A percentile compares a stretch with the other conserved stretches of the same genome.
Evolutionary conservation across 2,329 filamentous ascomycete genomes (phyloP).

Genomic region (Alternaria hordeiaustralica): DNA sequence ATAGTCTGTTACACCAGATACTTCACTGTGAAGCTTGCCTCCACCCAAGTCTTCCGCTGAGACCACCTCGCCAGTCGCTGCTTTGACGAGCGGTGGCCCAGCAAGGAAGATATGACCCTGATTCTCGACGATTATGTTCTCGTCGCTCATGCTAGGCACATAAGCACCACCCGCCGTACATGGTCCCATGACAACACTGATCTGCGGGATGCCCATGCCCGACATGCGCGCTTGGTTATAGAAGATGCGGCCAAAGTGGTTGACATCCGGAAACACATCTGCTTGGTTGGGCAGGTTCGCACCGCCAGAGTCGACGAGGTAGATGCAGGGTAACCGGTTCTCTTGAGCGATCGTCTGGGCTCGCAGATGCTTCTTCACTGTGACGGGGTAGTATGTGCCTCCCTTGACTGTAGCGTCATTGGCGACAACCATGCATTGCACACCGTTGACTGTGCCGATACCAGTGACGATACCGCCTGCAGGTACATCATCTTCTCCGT

Average conservation of each 20-base stretch:
- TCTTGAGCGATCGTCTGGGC: constrained; percentile 91
- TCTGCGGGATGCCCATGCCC: constrained; percentile 84
- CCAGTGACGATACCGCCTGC: constrained; percentile 92
- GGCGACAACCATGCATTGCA: constrained; percentile 89
- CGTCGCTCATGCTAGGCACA: constrained; percentile 96
- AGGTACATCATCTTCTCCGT: constrained; percentile 85
- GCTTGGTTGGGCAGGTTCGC: constrained; percentile 95
- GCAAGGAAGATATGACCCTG: constrained; percentile 98
- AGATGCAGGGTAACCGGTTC: constrained; percentile 84
- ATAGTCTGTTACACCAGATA: constrained; percentile 94
- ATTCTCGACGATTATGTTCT: constrained; percentile 93
- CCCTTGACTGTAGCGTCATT: constrained; percentile 98
- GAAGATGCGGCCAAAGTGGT: constrained; percentile 97
- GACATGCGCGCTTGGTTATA: constrained; percentile 98
- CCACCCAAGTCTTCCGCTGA: constrained; percentile 90
- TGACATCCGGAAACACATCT: constrained; percentile 92
- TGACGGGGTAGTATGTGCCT: constrained; percentile 95
- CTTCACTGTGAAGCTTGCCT: constrained; percentile 84
- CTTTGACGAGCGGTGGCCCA: constrained; percentile 92
- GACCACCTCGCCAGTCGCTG: constrained; percentile 91
- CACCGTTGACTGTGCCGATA: constrained; percentile 86
- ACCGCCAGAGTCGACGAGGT: constrained; percentile 93
- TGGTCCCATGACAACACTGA: constrained; percentile 95
- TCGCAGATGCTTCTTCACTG: constrained; percentile 94
- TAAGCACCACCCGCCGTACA: constrained; percentile 97